Conservation (phyloP, 208 protist genomes). For the Ichthyophonus hoferi region DNA sequence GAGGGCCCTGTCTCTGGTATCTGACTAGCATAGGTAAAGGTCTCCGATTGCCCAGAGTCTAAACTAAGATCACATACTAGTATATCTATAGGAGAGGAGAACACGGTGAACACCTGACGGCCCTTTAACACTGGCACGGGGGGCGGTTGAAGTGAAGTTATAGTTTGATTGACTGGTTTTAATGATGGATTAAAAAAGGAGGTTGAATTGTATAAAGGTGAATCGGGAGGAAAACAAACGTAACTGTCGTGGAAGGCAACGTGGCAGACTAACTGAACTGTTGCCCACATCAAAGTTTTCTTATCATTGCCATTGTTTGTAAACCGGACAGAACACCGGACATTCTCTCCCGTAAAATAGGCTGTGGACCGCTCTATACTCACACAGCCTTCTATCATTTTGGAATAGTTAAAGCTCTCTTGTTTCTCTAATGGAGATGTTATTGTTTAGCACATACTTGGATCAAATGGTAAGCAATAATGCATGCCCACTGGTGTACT, state of each 20-base stretch:
- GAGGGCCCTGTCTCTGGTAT: neutral
- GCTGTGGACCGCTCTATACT: neutral
- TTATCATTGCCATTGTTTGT: neutral
- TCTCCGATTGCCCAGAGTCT: neutral
- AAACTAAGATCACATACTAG: neutral
- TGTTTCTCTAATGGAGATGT: too few relatives aligned
- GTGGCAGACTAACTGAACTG: neutral
- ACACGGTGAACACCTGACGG: neutral
- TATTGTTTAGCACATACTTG: too few relatives aligned
- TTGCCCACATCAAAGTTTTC: neutral
- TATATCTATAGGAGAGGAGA: neutral
- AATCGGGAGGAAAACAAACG: neutral
- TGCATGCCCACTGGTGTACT: too few relatives aligned
- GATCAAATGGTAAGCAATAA: too few relatives aligned
- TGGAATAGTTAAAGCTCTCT: too few relatives aligned
- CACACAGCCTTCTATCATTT: neutral
- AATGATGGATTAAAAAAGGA: neutral
- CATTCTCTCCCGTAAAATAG: neutral
- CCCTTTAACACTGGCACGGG: neutral
- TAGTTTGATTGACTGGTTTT: neutral
- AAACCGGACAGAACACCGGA: neutral
- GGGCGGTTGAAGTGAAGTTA: neutral
- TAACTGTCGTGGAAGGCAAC: neutral
- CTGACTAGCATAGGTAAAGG: neutral
- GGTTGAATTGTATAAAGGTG: neutral